Conservation (phyloP, 169 alveolate genomes). For the Plasmodium inui region DNA sequence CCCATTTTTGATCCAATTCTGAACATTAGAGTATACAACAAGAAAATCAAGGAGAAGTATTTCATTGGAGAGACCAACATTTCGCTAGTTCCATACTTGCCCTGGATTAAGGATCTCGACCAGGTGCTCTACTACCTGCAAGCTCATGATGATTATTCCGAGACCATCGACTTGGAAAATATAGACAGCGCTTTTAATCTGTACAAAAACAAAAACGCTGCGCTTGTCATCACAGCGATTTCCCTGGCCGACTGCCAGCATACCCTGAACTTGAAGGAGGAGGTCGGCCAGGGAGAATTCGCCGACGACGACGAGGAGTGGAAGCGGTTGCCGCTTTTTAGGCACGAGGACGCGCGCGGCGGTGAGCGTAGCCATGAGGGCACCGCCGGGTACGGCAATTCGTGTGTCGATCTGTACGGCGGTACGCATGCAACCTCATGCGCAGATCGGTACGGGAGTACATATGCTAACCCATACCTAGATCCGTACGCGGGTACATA, state of each 20-base stretch:
- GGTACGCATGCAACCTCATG: background rate
- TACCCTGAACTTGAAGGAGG: constrained; percentile 42
- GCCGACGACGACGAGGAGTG: constrained; percentile 38
- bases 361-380: background rate
- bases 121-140: constrained; percentile 81
- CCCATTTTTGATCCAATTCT: constrained; percentile 90
- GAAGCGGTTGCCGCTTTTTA: constrained; percentile 38
- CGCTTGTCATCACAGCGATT: constrained; percentile 59
- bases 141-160: constrained; percentile 85
- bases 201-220: constrained; percentile 69
- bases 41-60: constrained; percentile 80
- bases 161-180: constrained; percentile 79
- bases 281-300: constrained; percentile 6
- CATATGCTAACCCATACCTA: no score
- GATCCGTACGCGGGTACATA: background rate
- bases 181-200: constrained; percentile 74
- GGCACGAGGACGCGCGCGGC: background rate
- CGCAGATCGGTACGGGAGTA: background rate
- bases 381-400: background rate
- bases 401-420: background rate
- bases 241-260: constrained; percentile 60
- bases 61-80: constrained; percentile 85
- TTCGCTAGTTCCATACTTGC: constrained; percentile 84
- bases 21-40: constrained; percentile 85
- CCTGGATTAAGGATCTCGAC: constrained; percentile 86